phyloP scores from a whole-genome alignment of 768 basidiomycete species.

The Amanita fuliginea region DNA sequence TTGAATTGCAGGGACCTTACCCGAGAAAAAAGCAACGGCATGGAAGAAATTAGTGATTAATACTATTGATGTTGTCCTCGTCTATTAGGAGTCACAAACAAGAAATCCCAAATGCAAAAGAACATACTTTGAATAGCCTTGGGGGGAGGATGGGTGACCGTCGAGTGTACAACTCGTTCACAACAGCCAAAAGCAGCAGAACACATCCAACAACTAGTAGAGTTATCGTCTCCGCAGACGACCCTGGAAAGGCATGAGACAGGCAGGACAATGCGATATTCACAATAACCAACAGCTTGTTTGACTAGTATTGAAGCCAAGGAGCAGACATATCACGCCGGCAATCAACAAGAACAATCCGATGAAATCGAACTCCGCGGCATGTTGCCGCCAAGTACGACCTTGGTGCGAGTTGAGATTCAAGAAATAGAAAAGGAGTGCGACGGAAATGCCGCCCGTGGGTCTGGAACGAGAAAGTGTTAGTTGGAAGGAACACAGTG shows the following conservation, averaged over 20 bases:
- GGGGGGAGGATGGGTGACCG: constrained; percentile 67
- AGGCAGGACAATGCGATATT: neutral
- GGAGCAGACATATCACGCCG: constrained; percentile 56
- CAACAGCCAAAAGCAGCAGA: constrained; percentile 34
- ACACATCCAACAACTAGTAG: constrained; percentile 48
- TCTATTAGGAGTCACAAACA: constrained; percentile 23
- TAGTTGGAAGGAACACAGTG: neutral
- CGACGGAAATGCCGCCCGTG: constrained; percentile 56
- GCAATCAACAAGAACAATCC: constrained; percentile 52
- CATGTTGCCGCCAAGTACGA: constrained; percentile 44
- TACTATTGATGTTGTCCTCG: constrained; percentile 60
- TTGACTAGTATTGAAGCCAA: constrained; percentile 68
- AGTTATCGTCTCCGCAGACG: constrained; percentile 44
- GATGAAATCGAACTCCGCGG: constrained; percentile 60
- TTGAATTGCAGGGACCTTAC: constrained; percentile 13
- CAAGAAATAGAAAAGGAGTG: constrained; percentile 59
- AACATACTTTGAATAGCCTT: constrained; percentile 54
- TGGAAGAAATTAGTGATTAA: constrained; percentile 53
- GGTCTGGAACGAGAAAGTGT: constrained; percentile 31
- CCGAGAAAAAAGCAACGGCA: constrained; percentile 49
- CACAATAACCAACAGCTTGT: constrained; percentile 39
- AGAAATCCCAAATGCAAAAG: neutral
- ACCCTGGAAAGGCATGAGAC: constrained; percentile 32
- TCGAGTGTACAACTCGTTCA: constrained; percentile 53
- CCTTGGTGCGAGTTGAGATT: constrained; percentile 69